Evolutionary conservation across 129 eudicot genomes (phyloP).

Genomic region (Oenanthe sinensis): DNA sequence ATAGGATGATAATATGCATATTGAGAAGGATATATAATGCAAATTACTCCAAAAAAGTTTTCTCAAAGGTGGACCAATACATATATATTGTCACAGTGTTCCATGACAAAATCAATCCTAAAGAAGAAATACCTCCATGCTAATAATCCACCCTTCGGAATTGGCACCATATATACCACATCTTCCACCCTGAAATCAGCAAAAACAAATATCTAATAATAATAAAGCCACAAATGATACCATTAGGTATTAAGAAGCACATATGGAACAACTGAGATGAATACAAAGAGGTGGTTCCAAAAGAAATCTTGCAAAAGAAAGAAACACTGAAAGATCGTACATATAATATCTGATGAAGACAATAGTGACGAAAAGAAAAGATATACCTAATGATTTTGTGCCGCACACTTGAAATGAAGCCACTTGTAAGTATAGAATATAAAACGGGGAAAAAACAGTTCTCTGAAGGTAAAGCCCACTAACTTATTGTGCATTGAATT

Average conservation of each 20-base stretch:
- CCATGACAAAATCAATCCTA: background rate
- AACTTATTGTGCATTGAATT: background rate
- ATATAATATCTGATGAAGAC: background rate
- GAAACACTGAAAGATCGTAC: background rate
- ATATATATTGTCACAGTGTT: background rate
- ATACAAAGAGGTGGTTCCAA: background rate
- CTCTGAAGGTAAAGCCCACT: background rate
- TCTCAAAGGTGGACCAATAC: background rate
- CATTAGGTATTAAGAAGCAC: background rate
- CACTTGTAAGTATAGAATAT: background rate
- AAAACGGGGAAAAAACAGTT: no score
- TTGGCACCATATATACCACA: constrained; percentile 94
- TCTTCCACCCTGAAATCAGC: constrained; percentile 58
- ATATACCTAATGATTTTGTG: background rate
- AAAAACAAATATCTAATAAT: background rate
- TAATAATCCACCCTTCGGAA: constrained; percentile 77
- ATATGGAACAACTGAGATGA: background rate
- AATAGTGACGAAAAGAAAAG: background rate
- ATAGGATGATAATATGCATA: background rate
- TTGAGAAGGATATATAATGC: background rate
- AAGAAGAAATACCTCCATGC: constrained; percentile 71
- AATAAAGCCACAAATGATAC: background rate
- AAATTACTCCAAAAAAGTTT: background rate
- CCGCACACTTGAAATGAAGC: background rate
- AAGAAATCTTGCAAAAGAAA: background rate